Conservation (phyloP, 1,139 yeast genomes). For the Kurtzmaniella quercitrusa region DNA sequence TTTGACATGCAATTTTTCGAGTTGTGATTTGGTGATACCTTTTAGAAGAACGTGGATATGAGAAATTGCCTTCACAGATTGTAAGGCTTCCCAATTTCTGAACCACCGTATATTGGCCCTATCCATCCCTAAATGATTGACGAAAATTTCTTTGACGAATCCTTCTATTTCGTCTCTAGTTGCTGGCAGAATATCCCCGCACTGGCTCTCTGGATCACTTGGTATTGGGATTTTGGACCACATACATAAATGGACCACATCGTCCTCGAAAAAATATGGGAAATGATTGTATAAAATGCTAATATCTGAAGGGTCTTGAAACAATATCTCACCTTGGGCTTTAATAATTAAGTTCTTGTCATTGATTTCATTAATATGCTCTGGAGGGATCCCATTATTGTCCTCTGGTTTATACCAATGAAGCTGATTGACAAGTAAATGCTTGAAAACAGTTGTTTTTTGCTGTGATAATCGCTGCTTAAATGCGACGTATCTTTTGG, state of each 20-base stretch:
- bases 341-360: constrained; percentile 19
- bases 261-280: constrained; percentile 38
- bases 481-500: constrained; percentile 31
- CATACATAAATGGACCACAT: constrained; percentile 38
- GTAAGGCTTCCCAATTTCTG: constrained; percentile 58
- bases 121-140: constrained; percentile 31
- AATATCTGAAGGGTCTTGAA: constrained; percentile 20
- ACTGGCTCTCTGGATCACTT: constrained; percentile 25
- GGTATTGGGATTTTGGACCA: constrained; percentile 39
- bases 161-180: constrained; percentile 34
- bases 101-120: constrained; percentile 51
- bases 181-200: constrained; percentile 43
- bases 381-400: constrained; percentile 10
- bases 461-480: constrained; percentile 26
- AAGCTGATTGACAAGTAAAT: constrained; percentile 32
- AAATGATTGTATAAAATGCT: constrained; percentile 38
- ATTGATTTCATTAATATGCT: constrained; percentile 16
- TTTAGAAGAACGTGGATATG: constrained; percentile 55
- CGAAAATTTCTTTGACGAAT: constrained; percentile 44
- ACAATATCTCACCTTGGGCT: constrained; percentile 18
- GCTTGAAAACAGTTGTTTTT: constrained; percentile 31
- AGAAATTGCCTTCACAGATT: constrained; percentile 54
- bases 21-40: constrained; percentile 18
- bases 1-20: not conserved
- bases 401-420: constrained; percentile 27